Base-by-base conservation (phyloP, 805 yeast genomes). In the Starmerella bombicola region DNA sequence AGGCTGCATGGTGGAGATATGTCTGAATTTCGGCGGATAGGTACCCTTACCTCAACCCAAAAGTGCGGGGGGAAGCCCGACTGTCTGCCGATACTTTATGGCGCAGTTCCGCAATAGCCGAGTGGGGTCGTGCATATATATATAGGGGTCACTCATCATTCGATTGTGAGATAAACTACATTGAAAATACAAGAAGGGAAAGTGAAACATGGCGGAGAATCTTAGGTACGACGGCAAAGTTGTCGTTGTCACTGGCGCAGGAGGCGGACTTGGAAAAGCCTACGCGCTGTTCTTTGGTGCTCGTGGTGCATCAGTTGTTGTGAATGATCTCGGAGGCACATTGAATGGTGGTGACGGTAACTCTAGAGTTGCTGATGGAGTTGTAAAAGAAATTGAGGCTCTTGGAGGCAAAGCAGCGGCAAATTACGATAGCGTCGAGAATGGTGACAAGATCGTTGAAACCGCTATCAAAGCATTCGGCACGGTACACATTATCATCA, bases 171-270 rank as follows among this genome's bases (percentile, higher is more conserved):
- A n/a, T n/a, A n/a, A n/a, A n/a, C n/a, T n/a, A n/a, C n/a, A n/a
- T n/a, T n/a, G n/a, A n/a, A n/a, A n/a, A n/a, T n/a, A n/a, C n/a
- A n/a, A n/a, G n/a, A n/a, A n/a, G n/a, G n/a, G n/a, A n/a, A n/a
- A n/a, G n/a, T n/a, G n/a, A n/a, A n/a, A n/a, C n/a, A 50, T 48
- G 52, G 33, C 43, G 17, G 46, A 48, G 10, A 18, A 47, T 12
- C 57, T 78, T 20, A 56, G 67, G 28, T 83, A 78, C 56, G 79
- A 82, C 55, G 84, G 77, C 53, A 78, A 80, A 60, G 96, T 88
- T 33, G 96, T 88, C 25, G 76, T 88, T 43, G 76, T 88, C 58
- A 88, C 96, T 37, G 98, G 98, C 25, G 91, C 96, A 35, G 98
- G 98, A 49, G 97, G 96, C 52, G 98, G 97, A 16, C 71, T 88